phyloP scores from a whole-genome alignment of 2,329 filamentous ascomycete species.

The Elsinoe perseae region DNA sequence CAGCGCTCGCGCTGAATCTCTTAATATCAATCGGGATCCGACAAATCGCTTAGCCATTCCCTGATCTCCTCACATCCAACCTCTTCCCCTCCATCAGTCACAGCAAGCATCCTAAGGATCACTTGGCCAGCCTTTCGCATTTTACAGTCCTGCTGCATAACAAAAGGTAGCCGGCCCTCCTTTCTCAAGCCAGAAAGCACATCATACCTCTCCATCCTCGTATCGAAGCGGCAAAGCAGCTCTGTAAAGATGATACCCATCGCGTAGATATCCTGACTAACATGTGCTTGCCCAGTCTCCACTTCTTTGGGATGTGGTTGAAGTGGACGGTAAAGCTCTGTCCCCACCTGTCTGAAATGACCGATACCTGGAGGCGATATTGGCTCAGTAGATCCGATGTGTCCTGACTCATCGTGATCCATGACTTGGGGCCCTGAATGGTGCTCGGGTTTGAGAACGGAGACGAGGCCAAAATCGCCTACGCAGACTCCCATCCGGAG shows the following conservation, averaged over 20 bases:
- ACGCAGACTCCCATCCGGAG: conserved; percentile 52
- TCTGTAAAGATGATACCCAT: conserved; percentile 58
- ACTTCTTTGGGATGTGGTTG: conserved; percentile 26
- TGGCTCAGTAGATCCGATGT: neutral
- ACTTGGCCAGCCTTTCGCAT: neutral
- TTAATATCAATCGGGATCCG: neutral
- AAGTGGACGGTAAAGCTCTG: conserved; percentile 23
- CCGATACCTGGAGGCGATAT: neutral
- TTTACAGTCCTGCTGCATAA: neutral
- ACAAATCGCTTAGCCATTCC: neutral
- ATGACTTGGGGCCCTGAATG: neutral
- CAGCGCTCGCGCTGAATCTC: no score
- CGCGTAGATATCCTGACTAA: conserved; percentile 54
- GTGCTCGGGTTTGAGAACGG: conserved; percentile 39
- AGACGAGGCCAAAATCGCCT: conserved; percentile 60
- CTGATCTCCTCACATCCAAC: conserved; percentile 3
- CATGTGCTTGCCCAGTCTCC: conserved; percentile 45
- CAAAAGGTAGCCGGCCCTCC: neutral
- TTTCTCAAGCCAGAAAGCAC: neutral
- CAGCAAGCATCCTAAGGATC: conserved; percentile 2
- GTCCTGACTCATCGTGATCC: neutral
- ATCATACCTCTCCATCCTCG: conserved; percentile 35
- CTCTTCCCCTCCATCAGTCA: neutral
- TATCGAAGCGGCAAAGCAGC: conserved; percentile 47
- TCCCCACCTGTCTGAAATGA: conserved; percentile 21